Evolutionary conservation across 2,329 filamentous ascomycete genomes (phyloP).

Genomic region (Blastomyces silverae): DNA sequence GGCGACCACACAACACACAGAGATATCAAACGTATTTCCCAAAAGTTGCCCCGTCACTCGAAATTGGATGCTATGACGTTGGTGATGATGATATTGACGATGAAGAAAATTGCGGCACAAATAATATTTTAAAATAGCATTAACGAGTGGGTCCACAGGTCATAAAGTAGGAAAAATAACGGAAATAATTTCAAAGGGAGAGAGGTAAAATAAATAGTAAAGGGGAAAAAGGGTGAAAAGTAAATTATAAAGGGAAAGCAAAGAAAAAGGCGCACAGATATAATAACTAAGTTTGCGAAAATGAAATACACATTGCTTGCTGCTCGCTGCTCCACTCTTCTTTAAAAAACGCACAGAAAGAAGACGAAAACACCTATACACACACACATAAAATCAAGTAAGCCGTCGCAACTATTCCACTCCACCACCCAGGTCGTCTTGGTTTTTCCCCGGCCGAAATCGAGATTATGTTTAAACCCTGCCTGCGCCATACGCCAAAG

Average conservation of each 20-base stretch:
- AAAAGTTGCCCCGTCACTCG: not conserved
- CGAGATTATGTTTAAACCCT: constrained; percentile 13
- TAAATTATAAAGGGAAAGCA: not conserved
- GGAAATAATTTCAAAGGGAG: not conserved
- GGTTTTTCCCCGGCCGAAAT: constrained; percentile 16
- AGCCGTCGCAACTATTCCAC: constrained; percentile 13
- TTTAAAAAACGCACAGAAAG: not conserved
- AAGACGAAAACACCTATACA: constrained; percentile 11
- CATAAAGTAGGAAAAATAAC: not conserved
- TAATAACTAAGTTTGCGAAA: not conserved
- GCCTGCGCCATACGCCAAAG: constrained; percentile 14
- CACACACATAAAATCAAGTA: not conserved
- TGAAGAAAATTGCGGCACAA: not conserved
- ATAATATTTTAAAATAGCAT: not conserved
- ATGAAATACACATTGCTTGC: constrained; percentile 4
- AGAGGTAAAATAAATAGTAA: not conserved
- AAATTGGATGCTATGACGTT: not conserved
- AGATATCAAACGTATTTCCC: too few species aligned
- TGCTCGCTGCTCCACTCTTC: not conserved
- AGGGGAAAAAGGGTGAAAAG: not conserved
- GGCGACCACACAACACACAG: too few species aligned
- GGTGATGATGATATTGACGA: too few species aligned
- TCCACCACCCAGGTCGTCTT: constrained; percentile 14
- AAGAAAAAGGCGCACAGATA: not conserved
- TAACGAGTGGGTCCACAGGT: not conserved